phyloP scores from a whole-genome alignment of 129 eudicot species.

The Pulicaria dysenterica region DNA sequence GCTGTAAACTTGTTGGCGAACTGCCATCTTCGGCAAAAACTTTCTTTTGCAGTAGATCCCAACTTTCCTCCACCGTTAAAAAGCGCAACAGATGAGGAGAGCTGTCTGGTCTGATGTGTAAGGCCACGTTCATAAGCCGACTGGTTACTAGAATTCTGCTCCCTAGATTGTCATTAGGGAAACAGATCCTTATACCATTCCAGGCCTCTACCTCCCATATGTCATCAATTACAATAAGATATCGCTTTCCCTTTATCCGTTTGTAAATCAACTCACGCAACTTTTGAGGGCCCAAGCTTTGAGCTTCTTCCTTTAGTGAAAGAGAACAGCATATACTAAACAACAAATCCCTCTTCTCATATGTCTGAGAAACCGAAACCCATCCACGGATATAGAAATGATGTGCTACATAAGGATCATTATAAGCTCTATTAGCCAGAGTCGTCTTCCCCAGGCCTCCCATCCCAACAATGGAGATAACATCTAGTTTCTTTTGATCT shows the following conservation, averaged over 20 bases:
- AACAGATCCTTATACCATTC: constrained; percentile 36
- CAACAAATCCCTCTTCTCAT: constrained; percentile 31
- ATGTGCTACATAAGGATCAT: constrained; percentile 18
- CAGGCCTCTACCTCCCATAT: constrained; percentile 34
- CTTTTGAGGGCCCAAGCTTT: neutral
- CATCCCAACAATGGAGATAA: constrained; percentile 49
- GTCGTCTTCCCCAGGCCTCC: constrained; percentile 55
- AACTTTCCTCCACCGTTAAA: constrained; percentile 36
- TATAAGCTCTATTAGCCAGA: constrained; percentile 27
- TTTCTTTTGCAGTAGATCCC: constrained; percentile 34
- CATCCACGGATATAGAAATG: constrained; percentile 39
- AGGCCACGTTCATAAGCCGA: constrained; percentile 21
- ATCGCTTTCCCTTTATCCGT: constrained; percentile 31
- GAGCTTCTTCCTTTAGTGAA: neutral
- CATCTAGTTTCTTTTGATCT: constrained; percentile 15
- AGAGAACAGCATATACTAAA: constrained; percentile 9
- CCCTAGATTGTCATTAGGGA: constrained; percentile 34
- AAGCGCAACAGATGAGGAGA: constrained; percentile 25
- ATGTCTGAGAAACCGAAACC: constrained; percentile 32
- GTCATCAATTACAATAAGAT: constrained; percentile 49
- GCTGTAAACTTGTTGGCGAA: constrained; percentile 25
- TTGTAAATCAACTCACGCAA: constrained; percentile 28
- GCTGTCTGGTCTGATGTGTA: constrained; percentile 20
- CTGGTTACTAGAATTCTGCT: constrained; percentile 43
- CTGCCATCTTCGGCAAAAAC: constrained; percentile 13